These are phyloP conservation scores for Friedmanniomyces endolithicus DNA, from an alignment of 495 filamentous ascomycete species.

Conservation along the genomic window DNA sequence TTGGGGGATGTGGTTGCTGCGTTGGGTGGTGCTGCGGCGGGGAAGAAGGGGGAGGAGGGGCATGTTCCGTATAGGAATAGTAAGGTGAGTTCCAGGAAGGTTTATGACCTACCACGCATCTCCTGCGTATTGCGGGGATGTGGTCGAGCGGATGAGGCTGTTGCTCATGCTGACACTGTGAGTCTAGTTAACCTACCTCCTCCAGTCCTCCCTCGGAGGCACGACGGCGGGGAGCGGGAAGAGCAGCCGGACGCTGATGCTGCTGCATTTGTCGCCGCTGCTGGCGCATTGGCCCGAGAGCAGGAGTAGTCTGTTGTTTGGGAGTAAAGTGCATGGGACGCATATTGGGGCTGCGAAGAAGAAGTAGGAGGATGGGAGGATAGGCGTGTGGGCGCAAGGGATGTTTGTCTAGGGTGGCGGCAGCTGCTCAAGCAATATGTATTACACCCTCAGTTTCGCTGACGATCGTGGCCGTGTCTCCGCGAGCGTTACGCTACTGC, in stretches of 20 bases:
- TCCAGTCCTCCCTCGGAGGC: slow-evolving; percentile 89
- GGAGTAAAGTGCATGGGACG: slow-evolving; percentile 83
- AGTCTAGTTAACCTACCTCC: slow-evolving; percentile 75
- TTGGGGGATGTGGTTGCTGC: slow-evolving; percentile 91
- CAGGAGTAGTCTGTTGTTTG: slow-evolving; percentile 89
- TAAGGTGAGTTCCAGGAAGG: slow-evolving; percentile 72
- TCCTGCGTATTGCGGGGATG: not conserved
- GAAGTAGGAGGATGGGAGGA: not conserved
- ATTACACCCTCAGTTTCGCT: no score
- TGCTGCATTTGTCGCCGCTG: slow-evolving; percentile 91
- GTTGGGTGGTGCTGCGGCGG: slow-evolving; percentile 69
- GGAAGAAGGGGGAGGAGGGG: slow-evolving; percentile 52
- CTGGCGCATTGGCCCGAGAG: slow-evolving; percentile 76
- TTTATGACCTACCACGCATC: not conserved
- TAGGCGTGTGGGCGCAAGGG: no score
- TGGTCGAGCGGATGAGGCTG: no score
- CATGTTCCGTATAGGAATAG: slow-evolving; percentile 93
- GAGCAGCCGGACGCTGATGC: slow-evolving; percentile 60
- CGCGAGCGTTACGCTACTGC: no score
- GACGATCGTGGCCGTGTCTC: no score
- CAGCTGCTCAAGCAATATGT: no score
- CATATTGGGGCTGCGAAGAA: slow-evolving; percentile 75
- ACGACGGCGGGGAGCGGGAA: slow-evolving; percentile 66
- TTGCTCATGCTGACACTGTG: not conserved
- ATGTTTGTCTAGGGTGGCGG: no score